Conservation (phyloP, 2,329 filamentous ascomycete genomes). For the Samsoniella hepiali region DNA sequence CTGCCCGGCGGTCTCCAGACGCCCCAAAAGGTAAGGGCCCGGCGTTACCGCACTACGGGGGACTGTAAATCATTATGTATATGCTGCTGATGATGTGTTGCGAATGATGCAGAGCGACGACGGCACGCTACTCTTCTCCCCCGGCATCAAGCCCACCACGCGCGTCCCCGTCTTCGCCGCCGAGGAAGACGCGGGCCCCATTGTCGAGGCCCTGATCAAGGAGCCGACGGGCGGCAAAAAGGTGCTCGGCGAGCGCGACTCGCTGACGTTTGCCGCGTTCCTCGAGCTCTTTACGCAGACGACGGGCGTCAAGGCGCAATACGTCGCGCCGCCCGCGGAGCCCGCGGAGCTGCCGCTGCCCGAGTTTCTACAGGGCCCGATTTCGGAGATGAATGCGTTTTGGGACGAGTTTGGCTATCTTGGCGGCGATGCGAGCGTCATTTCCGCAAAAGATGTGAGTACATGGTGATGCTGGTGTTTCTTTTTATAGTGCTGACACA, state of each 20-base stretch:
- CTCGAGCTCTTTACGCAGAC: constrained; percentile 21
- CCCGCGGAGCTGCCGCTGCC: constrained; percentile 1
- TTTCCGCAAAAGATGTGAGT: constrained; percentile 22
- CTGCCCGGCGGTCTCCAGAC: not conserved
- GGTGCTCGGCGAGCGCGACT: constrained; percentile 26
- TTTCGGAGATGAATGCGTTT: constrained; percentile 18
- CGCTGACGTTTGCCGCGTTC: constrained; percentile 23
- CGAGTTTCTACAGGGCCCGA: constrained; percentile 10
- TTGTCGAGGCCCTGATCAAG: constrained; percentile 25
- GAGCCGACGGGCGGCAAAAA: constrained; percentile 23
- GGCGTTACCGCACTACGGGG: no score
- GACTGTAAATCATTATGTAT: not conserved
- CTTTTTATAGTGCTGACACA: no score
- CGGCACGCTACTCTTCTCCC: constrained; percentile 24
- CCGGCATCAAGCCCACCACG: constrained; percentile 17
- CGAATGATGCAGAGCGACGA: constrained; percentile 19
- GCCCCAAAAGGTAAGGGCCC: constrained; percentile 18
- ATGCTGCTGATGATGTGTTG: not conserved
- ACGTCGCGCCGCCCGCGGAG: constrained; percentile 10
- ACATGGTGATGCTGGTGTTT: not conserved
- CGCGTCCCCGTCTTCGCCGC: constrained; percentile 26
- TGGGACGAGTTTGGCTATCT: constrained; percentile 23
- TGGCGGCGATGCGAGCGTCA: constrained; percentile 19
- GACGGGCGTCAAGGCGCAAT: constrained; percentile 20
- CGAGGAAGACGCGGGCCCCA: constrained; percentile 26